phyloP scores from a whole-genome alignment of 257 asterid genomes.

The Capsicum chinense region DNA sequence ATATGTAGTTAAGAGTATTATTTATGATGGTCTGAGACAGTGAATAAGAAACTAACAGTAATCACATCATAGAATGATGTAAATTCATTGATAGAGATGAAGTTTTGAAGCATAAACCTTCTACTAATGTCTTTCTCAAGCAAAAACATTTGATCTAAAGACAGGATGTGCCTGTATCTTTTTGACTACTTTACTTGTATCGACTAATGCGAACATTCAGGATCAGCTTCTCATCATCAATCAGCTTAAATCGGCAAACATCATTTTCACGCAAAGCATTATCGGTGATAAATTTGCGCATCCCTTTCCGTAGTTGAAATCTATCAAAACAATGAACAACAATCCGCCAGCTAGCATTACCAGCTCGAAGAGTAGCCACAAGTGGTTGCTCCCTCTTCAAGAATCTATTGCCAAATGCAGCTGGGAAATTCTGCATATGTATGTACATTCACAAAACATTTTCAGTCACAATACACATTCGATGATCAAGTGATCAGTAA shows the following conservation, averaged over 20 bases:
- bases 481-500: neutral
- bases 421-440: neutral
- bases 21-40: too few relatives aligned
- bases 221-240: neutral
- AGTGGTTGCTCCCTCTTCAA: neutral
- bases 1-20: too few relatives aligned
- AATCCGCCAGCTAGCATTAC: neutral
- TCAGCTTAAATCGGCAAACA: slow-evolving; percentile 9
- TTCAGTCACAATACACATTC: neutral
- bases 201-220: neutral
- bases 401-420: slow-evolving; percentile 20
- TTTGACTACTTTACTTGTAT: neutral
- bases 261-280: slow-evolving; percentile 22
- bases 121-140: neutral
- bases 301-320: neutral
- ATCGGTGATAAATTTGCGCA: neutral
- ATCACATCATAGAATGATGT: neutral
- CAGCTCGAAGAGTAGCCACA: slow-evolving; percentile 14
- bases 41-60: too few relatives aligned
- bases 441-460: neutral
- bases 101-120: neutral
- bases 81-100: neutral
- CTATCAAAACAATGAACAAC: neutral
- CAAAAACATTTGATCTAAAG: neutral
- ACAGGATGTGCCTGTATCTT: neutral